Conservation (phyloP, 1,139 yeast species). For the Candida sanyaensis region DNA sequence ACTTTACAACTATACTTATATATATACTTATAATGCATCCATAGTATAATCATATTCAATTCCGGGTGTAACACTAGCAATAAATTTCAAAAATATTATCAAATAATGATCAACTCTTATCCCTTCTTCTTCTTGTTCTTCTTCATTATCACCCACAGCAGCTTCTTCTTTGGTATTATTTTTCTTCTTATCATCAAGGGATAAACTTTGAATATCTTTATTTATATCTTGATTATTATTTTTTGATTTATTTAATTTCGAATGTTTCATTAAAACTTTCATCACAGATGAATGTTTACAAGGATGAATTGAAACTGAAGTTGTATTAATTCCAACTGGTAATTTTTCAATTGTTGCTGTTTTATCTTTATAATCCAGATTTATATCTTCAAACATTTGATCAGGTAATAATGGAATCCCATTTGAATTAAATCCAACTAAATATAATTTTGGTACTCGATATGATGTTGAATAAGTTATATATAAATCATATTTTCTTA, state of each 20-base stretch:
- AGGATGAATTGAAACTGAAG: conserved; percentile 92
- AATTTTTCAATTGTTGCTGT: conserved; percentile 95
- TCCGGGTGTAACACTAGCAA: conserved; percentile 96
- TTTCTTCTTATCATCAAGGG: conserved; percentile 26
- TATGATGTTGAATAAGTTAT: conserved; percentile 93
- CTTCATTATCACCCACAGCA: conserved; percentile 17
- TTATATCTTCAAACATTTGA: conserved; percentile 93
- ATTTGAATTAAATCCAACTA: conserved; percentile 81
- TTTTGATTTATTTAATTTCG: conserved; percentile 21
- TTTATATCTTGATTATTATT: conserved; percentile 26
- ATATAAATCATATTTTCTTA: conserved; percentile 82
- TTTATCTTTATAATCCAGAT: conserved; percentile 88
- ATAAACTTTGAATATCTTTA: conserved; percentile 14
- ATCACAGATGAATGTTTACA: conserved; percentile 94
- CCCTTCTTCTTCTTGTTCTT: conserved; percentile 41
- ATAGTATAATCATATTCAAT: conserved; percentile 96
- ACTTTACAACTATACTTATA: no score
- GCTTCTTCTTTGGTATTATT: conserved; percentile 24
- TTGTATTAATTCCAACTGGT: conserved; percentile 78
- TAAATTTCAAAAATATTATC: conserved; percentile 85
- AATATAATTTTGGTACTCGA: conserved; percentile 91
- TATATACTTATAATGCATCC: conserved; percentile 64
- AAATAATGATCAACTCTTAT: conserved; percentile 90
- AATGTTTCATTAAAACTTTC: conserved; percentile 77
- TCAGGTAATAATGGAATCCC: conserved; percentile 87